Conservation (phyloP, 768 basidiomycete genomes). For the Phaeotremella skinneri region DNA sequence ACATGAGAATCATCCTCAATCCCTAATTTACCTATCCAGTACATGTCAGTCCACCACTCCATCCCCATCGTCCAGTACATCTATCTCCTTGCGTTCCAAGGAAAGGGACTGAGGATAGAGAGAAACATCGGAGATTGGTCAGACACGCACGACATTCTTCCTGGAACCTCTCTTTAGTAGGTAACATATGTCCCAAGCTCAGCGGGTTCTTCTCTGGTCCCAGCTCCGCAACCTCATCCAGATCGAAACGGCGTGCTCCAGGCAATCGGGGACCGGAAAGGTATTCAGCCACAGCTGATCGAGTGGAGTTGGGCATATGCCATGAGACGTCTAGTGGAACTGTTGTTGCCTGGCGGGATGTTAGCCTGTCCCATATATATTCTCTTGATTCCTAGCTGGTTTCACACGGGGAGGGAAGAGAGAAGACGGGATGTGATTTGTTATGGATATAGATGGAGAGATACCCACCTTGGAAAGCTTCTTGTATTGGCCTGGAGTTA, state of each 20-base stretch:
- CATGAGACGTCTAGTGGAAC: slow-evolving; percentile 74
- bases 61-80: slow-evolving; percentile 5
- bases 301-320: slow-evolving; percentile 87
- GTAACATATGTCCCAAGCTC: slow-evolving; percentile 93
- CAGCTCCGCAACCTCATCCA: slow-evolving; percentile 64
- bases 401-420: slow-evolving; percentile 10
- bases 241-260: slow-evolving; percentile 69
- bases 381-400: not conserved
- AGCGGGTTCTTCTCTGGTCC: slow-evolving; percentile 66
- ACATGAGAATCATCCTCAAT: slow-evolving; percentile 74
- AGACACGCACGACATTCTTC: slow-evolving; percentile 69
- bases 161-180: slow-evolving; percentile 66
- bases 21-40: slow-evolving; percentile 62
- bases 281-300: slow-evolving; percentile 71
- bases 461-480: slow-evolving; percentile 42
- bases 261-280: slow-evolving; percentile 63
- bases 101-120: too few species aligned
- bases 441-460: slow-evolving; percentile 9
- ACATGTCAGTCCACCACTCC: not conserved
- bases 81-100: too few species aligned
- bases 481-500: slow-evolving; percentile 50
- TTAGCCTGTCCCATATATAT: not conserved
- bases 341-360: slow-evolving; percentile 20
- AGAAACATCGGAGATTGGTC: slow-evolving; percentile 6
- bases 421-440: not conserved